These are phyloP conservation scores for Acidiella bohemica DNA, from an alignment of 495 filamentous ascomycete species.

Conservation along the genomic window DNA sequence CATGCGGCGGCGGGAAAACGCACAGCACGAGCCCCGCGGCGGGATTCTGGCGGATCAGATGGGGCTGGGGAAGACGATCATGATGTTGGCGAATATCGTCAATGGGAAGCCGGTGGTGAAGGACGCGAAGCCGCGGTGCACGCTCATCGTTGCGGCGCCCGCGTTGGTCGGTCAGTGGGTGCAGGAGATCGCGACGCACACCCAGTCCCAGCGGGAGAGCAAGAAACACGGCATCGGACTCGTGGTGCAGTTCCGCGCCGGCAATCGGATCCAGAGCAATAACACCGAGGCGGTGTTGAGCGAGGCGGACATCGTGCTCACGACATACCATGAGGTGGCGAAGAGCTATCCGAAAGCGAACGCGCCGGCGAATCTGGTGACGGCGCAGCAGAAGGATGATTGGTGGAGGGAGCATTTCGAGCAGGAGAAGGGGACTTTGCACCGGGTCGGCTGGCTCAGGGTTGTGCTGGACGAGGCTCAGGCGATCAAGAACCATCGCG, in stretches of 20 bases:
- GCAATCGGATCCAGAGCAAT: slow-evolving; percentile 11
- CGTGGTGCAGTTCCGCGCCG: slow-evolving; percentile 14
- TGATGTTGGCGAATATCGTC: slow-evolving; percentile 33
- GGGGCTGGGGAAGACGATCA: slow-evolving; percentile 49
- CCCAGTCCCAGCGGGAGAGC: slow-evolving; percentile 4
- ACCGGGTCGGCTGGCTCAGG: slow-evolving; percentile 38
- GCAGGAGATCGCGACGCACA: slow-evolving; percentile 31
- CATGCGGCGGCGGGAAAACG: slow-evolving; percentile 44
- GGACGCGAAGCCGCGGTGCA: slow-evolving; percentile 25
- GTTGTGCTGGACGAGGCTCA: slow-evolving; percentile 52
- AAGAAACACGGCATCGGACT: slow-evolving; percentile 1
- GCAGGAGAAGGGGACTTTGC: slow-evolving; percentile 32
- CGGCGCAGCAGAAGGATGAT: slow-evolving; percentile 21
- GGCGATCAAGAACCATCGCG: slow-evolving; percentile 45
- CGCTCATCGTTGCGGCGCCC: slow-evolving; percentile 39
- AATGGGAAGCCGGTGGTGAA: slow-evolving; percentile 17
- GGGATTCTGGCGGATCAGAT: slow-evolving; percentile 48
- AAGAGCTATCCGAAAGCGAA: slow-evolving; percentile 35
- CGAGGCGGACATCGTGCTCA: slow-evolving; percentile 26
- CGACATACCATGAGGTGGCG: slow-evolving; percentile 43
- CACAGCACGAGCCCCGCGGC: slow-evolving; percentile 30
- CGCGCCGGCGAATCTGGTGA: slow-evolving; percentile 20
- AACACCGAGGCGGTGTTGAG: slow-evolving; percentile 16
- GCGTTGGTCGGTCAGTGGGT: slow-evolving; percentile 34
- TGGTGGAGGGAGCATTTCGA: slow-evolving; percentile 31